These are phyloP conservation scores for Xanthoconium purpureum DNA, from an alignment of 768 basidiomycete species.

Conservation along the genomic window DNA sequence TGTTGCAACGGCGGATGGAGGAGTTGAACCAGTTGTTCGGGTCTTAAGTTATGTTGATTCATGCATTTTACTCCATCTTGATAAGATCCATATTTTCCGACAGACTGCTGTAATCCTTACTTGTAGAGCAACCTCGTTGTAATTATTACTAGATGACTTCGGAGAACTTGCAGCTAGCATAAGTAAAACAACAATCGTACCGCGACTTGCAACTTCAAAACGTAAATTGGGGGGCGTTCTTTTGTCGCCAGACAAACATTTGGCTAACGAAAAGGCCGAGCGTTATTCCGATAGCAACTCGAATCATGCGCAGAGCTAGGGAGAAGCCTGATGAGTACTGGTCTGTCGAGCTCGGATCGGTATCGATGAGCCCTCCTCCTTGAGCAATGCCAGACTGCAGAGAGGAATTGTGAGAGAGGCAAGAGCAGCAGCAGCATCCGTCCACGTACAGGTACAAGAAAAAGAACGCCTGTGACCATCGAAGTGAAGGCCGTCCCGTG, in stretches of 20 bases:
- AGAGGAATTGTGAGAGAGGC: constrained; percentile 19
- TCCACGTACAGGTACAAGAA: constrained; percentile 75
- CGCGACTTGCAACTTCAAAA: constrained; percentile 44
- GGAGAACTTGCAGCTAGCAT: constrained; percentile 2
- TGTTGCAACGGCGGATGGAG: constrained; percentile 83
- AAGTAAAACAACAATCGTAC: not conserved
- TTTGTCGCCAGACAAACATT: constrained; percentile 66
- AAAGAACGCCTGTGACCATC: constrained; percentile 93
- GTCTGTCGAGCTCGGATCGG: constrained; percentile 46
- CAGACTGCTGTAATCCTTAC: constrained; percentile 29
- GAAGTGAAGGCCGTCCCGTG: constrained; percentile 84
- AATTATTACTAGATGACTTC: constrained; percentile 31
- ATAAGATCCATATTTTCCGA: constrained; percentile 18
- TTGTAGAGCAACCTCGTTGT: constrained; percentile 28
- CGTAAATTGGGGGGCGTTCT: constrained; percentile 71
- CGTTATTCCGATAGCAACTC: constrained; percentile 81
- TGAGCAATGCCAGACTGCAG: constrained; percentile 72
- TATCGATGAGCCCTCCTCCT: constrained; percentile 62
- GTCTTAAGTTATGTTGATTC: constrained; percentile 31
- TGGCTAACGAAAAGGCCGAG: constrained; percentile 83
- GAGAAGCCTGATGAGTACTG: constrained; percentile 77
- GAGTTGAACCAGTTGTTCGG: constrained; percentile 79
- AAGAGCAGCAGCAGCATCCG: not conserved
- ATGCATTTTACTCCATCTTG: constrained; percentile 15
- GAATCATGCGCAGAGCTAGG: constrained; percentile 78